These are phyloP conservation scores for Fusarium anguioides DNA, from an alignment of 2,329 filamentous ascomycete species.

Conservation along the genomic window DNA sequence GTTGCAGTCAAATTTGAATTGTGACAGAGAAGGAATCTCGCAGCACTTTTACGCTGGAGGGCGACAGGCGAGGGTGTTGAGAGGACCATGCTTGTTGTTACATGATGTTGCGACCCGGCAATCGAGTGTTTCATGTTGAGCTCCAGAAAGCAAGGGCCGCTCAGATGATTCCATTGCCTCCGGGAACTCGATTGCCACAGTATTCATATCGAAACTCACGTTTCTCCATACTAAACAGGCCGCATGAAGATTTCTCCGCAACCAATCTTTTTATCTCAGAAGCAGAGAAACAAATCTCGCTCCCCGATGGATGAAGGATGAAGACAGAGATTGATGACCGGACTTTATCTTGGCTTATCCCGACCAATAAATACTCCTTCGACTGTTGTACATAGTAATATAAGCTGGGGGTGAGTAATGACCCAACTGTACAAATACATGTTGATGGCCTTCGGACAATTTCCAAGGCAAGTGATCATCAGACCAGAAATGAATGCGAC, in stretches of 20 bases:
- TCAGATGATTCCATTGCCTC: constrained; percentile 11
- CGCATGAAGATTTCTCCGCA: constrained; percentile 12
- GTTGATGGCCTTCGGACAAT: constrained; percentile 6
- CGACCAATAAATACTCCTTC: not conserved
- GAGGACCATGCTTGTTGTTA: constrained; percentile 15
- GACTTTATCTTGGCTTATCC: not conserved
- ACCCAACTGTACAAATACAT: not conserved
- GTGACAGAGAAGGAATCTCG: not conserved
- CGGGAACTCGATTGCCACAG: constrained; percentile 4
- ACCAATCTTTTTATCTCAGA: not conserved
- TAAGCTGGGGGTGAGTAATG: not conserved
- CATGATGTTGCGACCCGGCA: not conserved
- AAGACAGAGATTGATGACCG: not conserved
- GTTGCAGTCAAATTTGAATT: constrained; percentile 9
- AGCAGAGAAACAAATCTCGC: not conserved
- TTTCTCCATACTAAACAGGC: constrained; percentile 37
- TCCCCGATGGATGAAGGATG: not conserved
- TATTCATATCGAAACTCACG: constrained; percentile 16
- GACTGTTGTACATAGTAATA: not conserved
- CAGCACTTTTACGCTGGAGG: not conserved
- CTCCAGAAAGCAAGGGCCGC: constrained; percentile 14
- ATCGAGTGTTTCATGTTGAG: constrained; percentile 13
- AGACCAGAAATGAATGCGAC: constrained; percentile 26
- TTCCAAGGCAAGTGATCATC: constrained; percentile 16
- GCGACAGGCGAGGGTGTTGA: not conserved